Percentiles rank a stretch among this genome's conserved stretches.
Conservation (phyloP, 208 protist genomes). For the Trypanosoma avium region DNA sequence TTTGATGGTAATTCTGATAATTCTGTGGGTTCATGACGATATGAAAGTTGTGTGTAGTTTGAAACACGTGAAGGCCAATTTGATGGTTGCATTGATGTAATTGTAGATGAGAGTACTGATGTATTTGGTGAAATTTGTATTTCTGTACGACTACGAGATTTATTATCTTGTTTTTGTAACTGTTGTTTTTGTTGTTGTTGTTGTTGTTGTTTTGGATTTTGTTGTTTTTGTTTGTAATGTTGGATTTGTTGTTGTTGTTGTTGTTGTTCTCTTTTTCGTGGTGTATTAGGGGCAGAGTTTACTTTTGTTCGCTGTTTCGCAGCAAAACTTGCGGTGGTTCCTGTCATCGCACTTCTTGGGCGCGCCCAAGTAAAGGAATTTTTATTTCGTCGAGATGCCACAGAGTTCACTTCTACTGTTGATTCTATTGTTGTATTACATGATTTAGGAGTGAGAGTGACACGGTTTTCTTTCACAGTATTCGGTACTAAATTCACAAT, state of each 20-base stretch:
- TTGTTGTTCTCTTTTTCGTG: background rate
- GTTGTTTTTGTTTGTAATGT: too few species aligned
- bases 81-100: background rate
- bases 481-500: background rate
- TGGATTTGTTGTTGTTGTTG: background rate
- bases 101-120: too few species aligned
- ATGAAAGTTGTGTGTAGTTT: background rate
- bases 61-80: background rate
- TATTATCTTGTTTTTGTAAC: too few species aligned
- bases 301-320: conserved; percentile 12
- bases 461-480: background rate
- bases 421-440: too few species aligned
- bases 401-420: too few species aligned
- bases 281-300: background rate
- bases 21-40: background rate
- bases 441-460: too few species aligned
- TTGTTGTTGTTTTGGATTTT: too few species aligned
- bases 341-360: conserved; percentile 4
- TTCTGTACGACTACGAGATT: background rate
- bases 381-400: background rate
- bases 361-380: conserved; percentile 15
- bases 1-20: background rate
- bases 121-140: background rate
- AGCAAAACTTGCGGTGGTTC: conserved; percentile 10
- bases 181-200: too few species aligned